Evolutionary conservation across 495 filamentous ascomycete genomes (phyloP).

Genomic region (Hyphodiscus hymeniophilus): DNA sequence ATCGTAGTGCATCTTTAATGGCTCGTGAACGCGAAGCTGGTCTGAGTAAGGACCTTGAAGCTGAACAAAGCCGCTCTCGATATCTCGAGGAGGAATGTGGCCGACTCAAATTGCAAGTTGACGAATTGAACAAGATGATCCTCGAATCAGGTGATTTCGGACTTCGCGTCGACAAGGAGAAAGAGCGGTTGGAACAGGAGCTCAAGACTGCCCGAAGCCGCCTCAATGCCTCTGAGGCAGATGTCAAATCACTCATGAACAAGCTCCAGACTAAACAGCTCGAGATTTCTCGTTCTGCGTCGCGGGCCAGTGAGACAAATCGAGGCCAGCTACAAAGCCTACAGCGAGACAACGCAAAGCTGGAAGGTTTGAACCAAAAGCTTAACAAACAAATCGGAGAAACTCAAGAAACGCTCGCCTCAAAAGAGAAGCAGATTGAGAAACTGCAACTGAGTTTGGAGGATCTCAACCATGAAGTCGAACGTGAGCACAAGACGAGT

Average conservation of each 20-base stretch:
- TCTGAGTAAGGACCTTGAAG: slow-evolving; percentile 69
- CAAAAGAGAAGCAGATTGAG: slow-evolving; percentile 92
- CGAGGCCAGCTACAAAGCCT: slow-evolving; percentile 67
- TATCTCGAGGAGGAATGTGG: slow-evolving; percentile 70
- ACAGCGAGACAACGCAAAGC: slow-evolving; percentile 74
- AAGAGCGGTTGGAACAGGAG: slow-evolving; percentile 86
- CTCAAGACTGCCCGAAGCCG: slow-evolving; percentile 89
- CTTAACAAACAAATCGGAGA: slow-evolving; percentile 82
- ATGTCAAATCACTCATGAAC: slow-evolving; percentile 90
- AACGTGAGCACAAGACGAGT: slow-evolving; percentile 81
- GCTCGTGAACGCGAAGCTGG: slow-evolving; percentile 77
- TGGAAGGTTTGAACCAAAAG: slow-evolving; percentile 76
- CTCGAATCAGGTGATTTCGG: slow-evolving; percentile 83
- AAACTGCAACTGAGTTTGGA: slow-evolving; percentile 84
- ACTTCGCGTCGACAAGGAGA: slow-evolving; percentile 80
- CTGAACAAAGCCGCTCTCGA: slow-evolving; percentile 56
- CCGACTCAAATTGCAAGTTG: slow-evolving; percentile 63
- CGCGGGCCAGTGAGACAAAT: slow-evolving; percentile 76
- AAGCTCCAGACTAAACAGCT: slow-evolving; percentile 98
- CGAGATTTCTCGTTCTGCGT: slow-evolving; percentile 86
- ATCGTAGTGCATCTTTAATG: slow-evolving; percentile 67
- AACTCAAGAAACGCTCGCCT: slow-evolving; percentile 72
- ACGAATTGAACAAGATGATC: slow-evolving; percentile 75
- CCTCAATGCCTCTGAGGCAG: slow-evolving; percentile 88
- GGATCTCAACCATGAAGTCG: slow-evolving; percentile 90